Evolutionary conservation across 371 early-diverging fungal species (phyloP), one percentile per base, ranked within the genome.

Genomic region (Mucor circinelloides): DNA sequence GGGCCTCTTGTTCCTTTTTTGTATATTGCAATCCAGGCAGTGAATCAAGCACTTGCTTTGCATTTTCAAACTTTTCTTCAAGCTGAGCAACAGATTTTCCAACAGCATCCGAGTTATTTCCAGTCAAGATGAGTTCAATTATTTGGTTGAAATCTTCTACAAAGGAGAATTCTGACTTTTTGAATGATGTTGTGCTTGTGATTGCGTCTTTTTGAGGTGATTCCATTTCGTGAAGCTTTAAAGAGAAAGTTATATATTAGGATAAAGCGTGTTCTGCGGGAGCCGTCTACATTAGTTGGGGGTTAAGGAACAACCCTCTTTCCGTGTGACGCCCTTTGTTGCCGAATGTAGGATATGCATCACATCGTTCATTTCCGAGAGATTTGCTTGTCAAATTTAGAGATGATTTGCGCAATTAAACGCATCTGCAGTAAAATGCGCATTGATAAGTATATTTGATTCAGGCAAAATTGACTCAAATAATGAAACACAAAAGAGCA

Each of bases 1-100:
- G 75, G 2, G 63, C 64, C 60, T 80, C 79, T 68, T 83, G 83
- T n/a, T 80, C 79, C 54, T 80, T 74, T 56, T 80, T 67, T 3
- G 72, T 71, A 34, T 83, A 77, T n/a, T 83, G 80, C n/a, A 83
- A 64, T 7, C 83, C 83, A 12, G 83, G 83, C 44, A 83, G 54
- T 25, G 78, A 80, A 58, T 80, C 71, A 10, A 83, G 60, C 3
- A 80, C 72, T 58, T 67, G 75, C 31, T 75, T 75, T 10, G 79
- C 83, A 38, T 75, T 58, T 31, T 75, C 74, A 58, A 83, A 69
- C 31, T 75, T 72, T 59, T 80, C 80, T 36, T 80, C 76, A 36
- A 83, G 58, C 23, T 79, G 77, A 6, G 77, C 74, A 19, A 83
- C 80, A 9, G 83, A 77, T 30, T 77, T 80, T 19, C 83, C 80